phyloP scores from a whole-genome alignment of 768 basidiomycete genomes.

The Agaricus blazei region DNA sequence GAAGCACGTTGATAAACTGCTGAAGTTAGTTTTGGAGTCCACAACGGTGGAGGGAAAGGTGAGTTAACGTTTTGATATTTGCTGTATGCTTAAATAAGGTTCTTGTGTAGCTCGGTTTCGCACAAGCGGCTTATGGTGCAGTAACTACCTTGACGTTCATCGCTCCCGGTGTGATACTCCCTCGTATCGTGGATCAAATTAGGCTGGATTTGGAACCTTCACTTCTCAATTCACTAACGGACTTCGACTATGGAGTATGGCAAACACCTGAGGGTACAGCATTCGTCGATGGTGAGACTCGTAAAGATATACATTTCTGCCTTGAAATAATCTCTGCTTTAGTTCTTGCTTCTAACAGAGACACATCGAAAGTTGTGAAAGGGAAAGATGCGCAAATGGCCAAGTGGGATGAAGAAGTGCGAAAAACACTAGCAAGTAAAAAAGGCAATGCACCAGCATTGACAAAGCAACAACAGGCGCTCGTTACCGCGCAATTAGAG shows the following conservation, averaged over 20 bases:
- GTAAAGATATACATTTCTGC: neutral
- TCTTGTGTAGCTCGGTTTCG: conserved; percentile 36
- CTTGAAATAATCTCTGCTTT: neutral
- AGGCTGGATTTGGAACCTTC: conserved; percentile 56
- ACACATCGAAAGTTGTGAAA: conserved; percentile 48
- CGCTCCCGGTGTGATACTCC: conserved; percentile 61
- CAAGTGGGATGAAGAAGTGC: conserved; percentile 94
- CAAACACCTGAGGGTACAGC: conserved; percentile 75
- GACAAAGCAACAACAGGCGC: conserved; percentile 80
- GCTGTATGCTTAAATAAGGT: neutral
- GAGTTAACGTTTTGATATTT: conserved; percentile 1
- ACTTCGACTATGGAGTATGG: conserved; percentile 81
- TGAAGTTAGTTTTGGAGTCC: conserved; percentile 45
- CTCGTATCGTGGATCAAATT: conserved; percentile 65
- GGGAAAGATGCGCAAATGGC: conserved; percentile 88
- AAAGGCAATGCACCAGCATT: conserved; percentile 52
- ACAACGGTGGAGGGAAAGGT: conserved; percentile 46
- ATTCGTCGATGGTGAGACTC: conserved; percentile 67
- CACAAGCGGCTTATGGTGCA: conserved; percentile 70
- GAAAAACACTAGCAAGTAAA: conserved; percentile 79
- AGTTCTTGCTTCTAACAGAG: conserved; percentile 66
- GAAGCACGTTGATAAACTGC: conserved; percentile 41
- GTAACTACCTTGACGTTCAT: conserved; percentile 78
- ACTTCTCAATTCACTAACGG: conserved; percentile 57
- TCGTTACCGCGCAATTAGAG: conserved; percentile 79